Evolutionary conservation across 1,284 basidiomycete species (phyloP).

Genomic region (Cryptococcus hybrid): DNA sequence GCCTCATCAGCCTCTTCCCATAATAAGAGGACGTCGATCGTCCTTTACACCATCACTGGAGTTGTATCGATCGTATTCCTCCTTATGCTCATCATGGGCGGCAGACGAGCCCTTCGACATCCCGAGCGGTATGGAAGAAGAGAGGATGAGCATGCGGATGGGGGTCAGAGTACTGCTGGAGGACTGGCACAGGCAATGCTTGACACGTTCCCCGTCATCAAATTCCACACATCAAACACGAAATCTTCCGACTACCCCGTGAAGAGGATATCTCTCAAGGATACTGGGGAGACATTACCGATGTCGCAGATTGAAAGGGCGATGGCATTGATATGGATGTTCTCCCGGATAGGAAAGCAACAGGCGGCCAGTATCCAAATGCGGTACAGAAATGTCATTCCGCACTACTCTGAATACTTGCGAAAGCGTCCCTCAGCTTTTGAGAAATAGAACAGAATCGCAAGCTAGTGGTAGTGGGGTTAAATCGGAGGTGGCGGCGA

Average conservation of each 20-base stretch:
- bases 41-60: constrained; percentile 81
- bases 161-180: constrained; percentile 66
- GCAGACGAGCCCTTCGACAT: constrained; percentile 74
- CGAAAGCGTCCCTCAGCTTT: too few species aligned
- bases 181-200: constrained; percentile 85
- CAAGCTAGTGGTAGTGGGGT: constrained; percentile 5
- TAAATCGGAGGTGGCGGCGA: neutral
- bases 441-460: neutral
- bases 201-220: constrained; percentile 90
- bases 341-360: neutral
- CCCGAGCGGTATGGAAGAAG: constrained; percentile 88
- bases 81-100: constrained; percentile 75
- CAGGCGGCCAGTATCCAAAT: neutral
- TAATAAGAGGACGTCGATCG: constrained; percentile 55
- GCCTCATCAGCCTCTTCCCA: constrained; percentile 3
- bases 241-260: neutral
- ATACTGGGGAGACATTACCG: neutral
- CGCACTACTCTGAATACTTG: neutral
- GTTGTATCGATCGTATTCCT: constrained; percentile 78
- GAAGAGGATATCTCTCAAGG: neutral
- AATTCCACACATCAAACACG: constrained; percentile 59
- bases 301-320: neutral
- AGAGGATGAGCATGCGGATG: constrained; percentile 50
- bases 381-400: neutral
- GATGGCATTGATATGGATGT: neutral